These are phyloP conservation scores for Brassica juncea DNA, from an alignment of 345 rosid genomes.

Conservation along the genomic window DNA sequence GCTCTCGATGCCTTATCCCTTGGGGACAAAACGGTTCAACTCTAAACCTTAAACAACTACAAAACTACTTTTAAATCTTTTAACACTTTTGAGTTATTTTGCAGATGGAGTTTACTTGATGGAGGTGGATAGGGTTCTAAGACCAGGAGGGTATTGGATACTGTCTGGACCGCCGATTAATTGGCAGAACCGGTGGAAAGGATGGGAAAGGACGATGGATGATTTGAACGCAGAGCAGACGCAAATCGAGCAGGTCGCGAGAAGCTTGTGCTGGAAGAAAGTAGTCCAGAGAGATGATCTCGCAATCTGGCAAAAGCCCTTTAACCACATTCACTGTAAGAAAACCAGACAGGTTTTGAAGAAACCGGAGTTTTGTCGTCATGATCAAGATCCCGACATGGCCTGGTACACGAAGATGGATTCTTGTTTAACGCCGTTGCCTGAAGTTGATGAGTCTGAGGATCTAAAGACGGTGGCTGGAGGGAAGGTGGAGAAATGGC, in stretches of 20 bases:
- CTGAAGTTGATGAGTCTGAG: constrained; percentile 57
- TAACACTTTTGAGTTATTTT: not conserved
- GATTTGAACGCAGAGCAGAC: constrained; percentile 67
- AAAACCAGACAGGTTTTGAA: constrained; percentile 53
- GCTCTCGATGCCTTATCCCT: constrained; percentile 96
- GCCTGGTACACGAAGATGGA: constrained; percentile 95
- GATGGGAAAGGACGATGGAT: constrained; percentile 71
- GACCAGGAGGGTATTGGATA: constrained; percentile 95
- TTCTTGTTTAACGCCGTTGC: constrained; percentile 77
- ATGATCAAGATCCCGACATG: constrained; percentile 62
- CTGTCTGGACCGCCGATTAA: constrained; percentile 93
- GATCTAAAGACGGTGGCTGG: constrained; percentile 57
- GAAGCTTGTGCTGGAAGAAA: constrained; percentile 87
- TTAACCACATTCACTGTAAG: constrained; percentile 77
- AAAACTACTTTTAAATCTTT: not conserved
- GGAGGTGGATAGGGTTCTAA: constrained; percentile 80
- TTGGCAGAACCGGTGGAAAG: constrained; percentile 80
- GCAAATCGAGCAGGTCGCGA: constrained; percentile 61
- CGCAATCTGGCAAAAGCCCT: constrained; percentile 89
- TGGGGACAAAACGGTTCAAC: constrained; percentile 73
- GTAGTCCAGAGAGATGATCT: constrained; percentile 61
- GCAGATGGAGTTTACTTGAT: constrained; percentile 78
- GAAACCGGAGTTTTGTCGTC: constrained; percentile 68
- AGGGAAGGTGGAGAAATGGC: constrained; percentile 74
- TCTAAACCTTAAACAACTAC: not conserved